Conservation (phyloP, 116 monocot genomes). For the Posidonia oceanica region DNA sequence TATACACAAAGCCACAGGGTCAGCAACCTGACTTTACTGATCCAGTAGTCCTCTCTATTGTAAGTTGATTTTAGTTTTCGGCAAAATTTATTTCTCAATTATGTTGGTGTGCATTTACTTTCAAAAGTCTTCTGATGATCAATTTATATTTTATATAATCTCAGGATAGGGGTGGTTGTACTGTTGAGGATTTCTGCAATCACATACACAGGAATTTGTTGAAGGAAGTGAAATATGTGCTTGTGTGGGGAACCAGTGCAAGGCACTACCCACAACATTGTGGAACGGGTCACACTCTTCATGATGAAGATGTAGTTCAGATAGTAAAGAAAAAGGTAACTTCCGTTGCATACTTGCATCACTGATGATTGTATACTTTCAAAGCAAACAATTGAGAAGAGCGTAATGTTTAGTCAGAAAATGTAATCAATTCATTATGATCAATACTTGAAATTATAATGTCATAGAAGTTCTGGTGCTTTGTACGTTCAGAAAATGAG, state of each 20-base stretch:
- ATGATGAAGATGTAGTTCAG: constrained; percentile 96
- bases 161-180: constrained; percentile 96
- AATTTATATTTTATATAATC: neutral
- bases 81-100: too few relatives aligned
- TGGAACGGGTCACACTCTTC: constrained; percentile 67
- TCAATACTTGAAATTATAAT: too few relatives aligned
- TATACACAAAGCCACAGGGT: constrained; percentile 95
- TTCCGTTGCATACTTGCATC: neutral
- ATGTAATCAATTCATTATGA: too few relatives aligned
- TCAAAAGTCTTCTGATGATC: neutral
- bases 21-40: constrained; percentile 96
- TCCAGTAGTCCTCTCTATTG: constrained; percentile 89
- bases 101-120: too few relatives aligned
- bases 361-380: neutral
- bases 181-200: constrained; percentile 98
- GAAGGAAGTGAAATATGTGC: constrained; percentile 95
- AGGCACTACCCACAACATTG: constrained; percentile 97
- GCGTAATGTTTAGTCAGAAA: too few relatives aligned
- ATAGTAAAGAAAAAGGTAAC: constrained; percentile 98
- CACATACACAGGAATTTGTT: constrained; percentile 90
- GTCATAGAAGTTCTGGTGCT: too few relatives aligned
- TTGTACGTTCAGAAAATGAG: too few relatives aligned
- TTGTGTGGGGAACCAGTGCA: constrained; percentile 95
- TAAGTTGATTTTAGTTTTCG: constrained; percentile 24
- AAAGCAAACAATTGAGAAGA: neutral